phyloP scores from a whole-genome alignment of 1,284 basidiomycete species.

The Flammula alnicola region DNA sequence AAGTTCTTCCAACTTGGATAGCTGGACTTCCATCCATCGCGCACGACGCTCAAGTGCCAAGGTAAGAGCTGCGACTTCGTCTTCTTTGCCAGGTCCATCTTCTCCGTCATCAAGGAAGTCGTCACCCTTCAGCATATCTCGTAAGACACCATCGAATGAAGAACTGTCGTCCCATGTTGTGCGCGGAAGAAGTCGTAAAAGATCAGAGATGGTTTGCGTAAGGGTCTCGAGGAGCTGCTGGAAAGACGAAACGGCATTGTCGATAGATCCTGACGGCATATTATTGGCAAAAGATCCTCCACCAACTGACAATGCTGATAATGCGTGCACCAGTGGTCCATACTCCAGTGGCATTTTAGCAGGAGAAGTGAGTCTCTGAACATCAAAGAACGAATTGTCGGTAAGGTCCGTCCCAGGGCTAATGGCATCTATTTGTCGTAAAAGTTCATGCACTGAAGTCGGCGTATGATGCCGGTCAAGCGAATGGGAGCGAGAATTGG shows the following conservation, averaged over 20 bases:
- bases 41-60: constrained; percentile 81
- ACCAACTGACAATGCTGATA: constrained; percentile 84
- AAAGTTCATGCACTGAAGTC: constrained; percentile 59
- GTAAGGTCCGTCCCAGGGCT: constrained; percentile 67
- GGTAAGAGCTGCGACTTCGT: constrained; percentile 81
- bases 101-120: constrained; percentile 79
- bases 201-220: constrained; percentile 84
- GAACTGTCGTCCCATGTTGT: constrained; percentile 88
- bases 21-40: constrained; percentile 87
- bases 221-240: constrained; percentile 83
- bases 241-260: constrained; percentile 84
- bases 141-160: constrained; percentile 81
- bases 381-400: constrained; percentile 75
- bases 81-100: constrained; percentile 65
- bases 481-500: constrained; percentile 63
- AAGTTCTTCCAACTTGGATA: constrained; percentile 82
- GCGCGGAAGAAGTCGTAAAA: constrained; percentile 78
- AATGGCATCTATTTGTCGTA: constrained; percentile 66
- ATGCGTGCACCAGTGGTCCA: constrained; percentile 77
- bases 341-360: constrained; percentile 80
- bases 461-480: constrained; percentile 52
- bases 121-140: constrained; percentile 85
- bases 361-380: constrained; percentile 67
- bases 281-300: constrained; percentile 82
- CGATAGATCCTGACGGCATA: constrained; percentile 80